phyloP scores from a whole-genome alignment of 2,329 filamentous ascomycete species.

The Thelonectria discophora region DNA sequence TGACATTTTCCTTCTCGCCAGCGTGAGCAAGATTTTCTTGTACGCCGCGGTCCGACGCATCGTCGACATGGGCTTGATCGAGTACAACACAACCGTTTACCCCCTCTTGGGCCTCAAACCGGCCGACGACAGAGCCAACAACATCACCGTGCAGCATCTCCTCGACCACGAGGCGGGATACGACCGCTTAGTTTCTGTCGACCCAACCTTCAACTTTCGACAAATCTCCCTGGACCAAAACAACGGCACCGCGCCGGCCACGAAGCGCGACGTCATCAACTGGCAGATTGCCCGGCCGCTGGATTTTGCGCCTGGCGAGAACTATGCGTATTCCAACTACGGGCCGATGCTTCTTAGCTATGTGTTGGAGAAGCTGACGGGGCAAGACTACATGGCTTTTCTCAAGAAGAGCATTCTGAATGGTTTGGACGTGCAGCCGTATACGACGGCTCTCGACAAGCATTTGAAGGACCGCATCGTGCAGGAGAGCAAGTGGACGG shows the following conservation, averaged over 20 bases:
- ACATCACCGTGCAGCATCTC: constrained; percentile 30
- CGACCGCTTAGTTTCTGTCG: constrained; percentile 11
- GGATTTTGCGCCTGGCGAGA: constrained; percentile 23
- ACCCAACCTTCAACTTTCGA: constrained; percentile 22
- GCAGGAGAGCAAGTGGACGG: constrained; percentile 28
- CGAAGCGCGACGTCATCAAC: constrained; percentile 28
- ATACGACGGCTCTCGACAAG: constrained; percentile 11
- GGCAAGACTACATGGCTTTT: constrained; percentile 27
- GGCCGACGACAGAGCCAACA: constrained; percentile 12
- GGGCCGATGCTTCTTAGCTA: constrained; percentile 27
- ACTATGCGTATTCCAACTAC: constrained; percentile 30
- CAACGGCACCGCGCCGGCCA: constrained; percentile 26
- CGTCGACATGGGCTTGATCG: not conserved
- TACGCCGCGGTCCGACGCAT: constrained; percentile 25
- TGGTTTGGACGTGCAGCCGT: constrained; percentile 26
- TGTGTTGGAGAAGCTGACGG: constrained; percentile 27
- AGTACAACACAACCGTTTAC: constrained; percentile 23
- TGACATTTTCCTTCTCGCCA: constrained; percentile 30
- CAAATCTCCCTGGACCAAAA: constrained; percentile 20
- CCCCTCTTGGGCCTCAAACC: constrained; percentile 25
- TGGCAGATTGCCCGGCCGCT: constrained; percentile 27
- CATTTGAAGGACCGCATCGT: constrained; percentile 26
- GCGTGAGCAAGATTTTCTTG: constrained; percentile 31
- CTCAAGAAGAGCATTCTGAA: constrained; percentile 26
- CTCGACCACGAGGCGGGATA: constrained; percentile 29